phyloP scores from a whole-genome alignment of 108 stramenopile genomes.

The Cyclotella sp. region DNA sequence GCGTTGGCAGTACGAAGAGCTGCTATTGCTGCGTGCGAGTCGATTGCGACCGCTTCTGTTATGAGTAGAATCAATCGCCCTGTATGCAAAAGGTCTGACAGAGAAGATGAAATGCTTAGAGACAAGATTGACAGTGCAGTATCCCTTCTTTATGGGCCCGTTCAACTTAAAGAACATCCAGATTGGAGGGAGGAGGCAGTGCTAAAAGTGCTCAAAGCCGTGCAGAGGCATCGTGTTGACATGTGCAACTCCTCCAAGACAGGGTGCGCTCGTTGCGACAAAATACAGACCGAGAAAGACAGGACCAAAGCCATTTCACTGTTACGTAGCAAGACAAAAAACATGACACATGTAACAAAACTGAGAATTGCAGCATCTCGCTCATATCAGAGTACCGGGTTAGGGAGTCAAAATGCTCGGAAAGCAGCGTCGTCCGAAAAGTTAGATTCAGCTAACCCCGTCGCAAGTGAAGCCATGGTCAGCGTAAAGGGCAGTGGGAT shows the following conservation, averaged over 20 bases:
- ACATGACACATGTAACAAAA: conserved; percentile 46
- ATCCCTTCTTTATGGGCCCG: conserved; percentile 58
- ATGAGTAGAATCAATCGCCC: conserved; percentile 51
- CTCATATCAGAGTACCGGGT: conserved; percentile 66
- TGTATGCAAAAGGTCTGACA: conserved; percentile 53
- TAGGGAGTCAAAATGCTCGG: conserved; percentile 59
- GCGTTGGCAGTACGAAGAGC: conserved; percentile 71
- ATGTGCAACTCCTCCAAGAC: conserved; percentile 58
- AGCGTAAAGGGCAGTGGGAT: conserved; percentile 72
- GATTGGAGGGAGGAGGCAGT: conserved; percentile 75
- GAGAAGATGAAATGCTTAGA: conserved; percentile 71
- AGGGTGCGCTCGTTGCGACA: conserved; percentile 83
- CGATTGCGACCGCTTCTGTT: conserved; percentile 55
- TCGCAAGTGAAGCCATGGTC: conserved; percentile 60
- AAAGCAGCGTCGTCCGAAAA: conserved; percentile 45
- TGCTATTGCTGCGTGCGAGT: conserved; percentile 71
- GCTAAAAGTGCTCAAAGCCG: conserved; percentile 64
- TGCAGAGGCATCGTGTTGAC: conserved; percentile 78
- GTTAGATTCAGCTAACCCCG: conserved; percentile 29
- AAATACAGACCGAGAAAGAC: conserved; percentile 58
- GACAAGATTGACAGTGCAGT: conserved; percentile 47
- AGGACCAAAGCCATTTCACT: conserved; percentile 52
- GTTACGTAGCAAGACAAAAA: conserved; percentile 52
- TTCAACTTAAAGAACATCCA: conserved; percentile 66
- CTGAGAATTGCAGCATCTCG: conserved; percentile 67